Conservation (phyloP, 2,329 filamentous ascomycete genomes). For the Zymoseptoria ardabiliae region DNA sequence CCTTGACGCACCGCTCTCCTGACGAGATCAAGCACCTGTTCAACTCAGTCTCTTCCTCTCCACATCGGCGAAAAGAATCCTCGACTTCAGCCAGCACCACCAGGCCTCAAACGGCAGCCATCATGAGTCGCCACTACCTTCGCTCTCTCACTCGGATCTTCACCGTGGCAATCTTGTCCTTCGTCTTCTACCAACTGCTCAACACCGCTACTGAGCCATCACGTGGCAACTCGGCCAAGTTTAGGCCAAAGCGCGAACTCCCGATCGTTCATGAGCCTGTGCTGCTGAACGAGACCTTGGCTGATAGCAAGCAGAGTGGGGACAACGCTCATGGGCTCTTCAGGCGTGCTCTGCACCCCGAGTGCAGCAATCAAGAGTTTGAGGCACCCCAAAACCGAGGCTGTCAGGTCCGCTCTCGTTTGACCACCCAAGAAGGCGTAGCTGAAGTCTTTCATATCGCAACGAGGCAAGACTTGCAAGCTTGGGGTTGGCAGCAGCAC, state of each 20-base stretch:
- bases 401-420: background rate
- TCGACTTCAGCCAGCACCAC: too few species aligned
- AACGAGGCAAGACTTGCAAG: too few species aligned
- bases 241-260: background rate
- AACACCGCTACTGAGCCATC: background rate
- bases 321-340: background rate
- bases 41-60: too few species aligned
- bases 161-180: background rate
- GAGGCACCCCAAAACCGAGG: too few species aligned
- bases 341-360: background rate
- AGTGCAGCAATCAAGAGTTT: background rate
- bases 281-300: background rate
- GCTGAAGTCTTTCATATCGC: too few species aligned
- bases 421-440: too few species aligned
- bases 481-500: too few species aligned
- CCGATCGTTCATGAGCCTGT: background rate
- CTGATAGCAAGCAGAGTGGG: background rate
- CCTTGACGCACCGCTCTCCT: too few species aligned
- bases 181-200: background rate
- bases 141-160: background rate
- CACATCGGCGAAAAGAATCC: too few species aligned
- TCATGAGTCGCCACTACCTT: background rate
- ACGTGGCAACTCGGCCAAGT: background rate
- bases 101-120: background rate
- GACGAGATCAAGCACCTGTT: too few species aligned